Base-by-base conservation (phyloP, 306 rosid species). In the Ormosia semicastrata region DNA sequence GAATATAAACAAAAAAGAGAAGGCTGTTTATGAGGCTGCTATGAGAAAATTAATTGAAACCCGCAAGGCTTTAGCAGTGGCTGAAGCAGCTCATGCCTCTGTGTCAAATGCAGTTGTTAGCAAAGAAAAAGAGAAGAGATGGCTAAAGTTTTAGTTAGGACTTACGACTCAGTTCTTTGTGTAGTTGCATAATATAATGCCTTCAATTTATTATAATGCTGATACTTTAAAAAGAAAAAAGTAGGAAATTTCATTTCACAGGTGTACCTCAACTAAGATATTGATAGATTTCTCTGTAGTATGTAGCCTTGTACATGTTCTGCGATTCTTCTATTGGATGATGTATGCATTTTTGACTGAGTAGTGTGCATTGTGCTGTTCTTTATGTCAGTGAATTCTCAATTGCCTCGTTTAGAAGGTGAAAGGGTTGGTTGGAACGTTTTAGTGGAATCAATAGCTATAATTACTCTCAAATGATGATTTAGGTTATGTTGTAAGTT, bases 121-220 rank as follows among this genome's bases (percentile, higher is more conserved):
- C 86, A 85, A 81, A 86, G 99, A 95, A 75, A 95, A 93, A 84
- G 99, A 95, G 80, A 95, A 90, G 84, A 90, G 85, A 85, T 95
- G 99, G 99, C 92, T 95, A 5, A 95, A 93, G 85, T 95, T 95
- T 88, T 95, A 90, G 91, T 30, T 58, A 15, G 68, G 73, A 29
- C 64, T 67, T 34, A 39, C 37, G 66, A 30, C 52, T 50, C 37
- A n/a, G 57, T 62, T 50, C 37, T 65, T 46, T 56, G 29, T 47
- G 24, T 67, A 37, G 79, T 77, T 67, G 52, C 71, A 57, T 73
- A 66, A 8, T 81, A 53, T 39, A 57, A 43, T 69, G 83, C 66
- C 46, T 65, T 85, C 39, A 17, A n/a, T 56, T 36, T 50, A 39
- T 80, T 41, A 15, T 9, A 17, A 32, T 37, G 79, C 14, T 39